phyloP scores from a whole-genome alignment of 805 yeast genomes.

The Lipomyces chichibuensis region DNA sequence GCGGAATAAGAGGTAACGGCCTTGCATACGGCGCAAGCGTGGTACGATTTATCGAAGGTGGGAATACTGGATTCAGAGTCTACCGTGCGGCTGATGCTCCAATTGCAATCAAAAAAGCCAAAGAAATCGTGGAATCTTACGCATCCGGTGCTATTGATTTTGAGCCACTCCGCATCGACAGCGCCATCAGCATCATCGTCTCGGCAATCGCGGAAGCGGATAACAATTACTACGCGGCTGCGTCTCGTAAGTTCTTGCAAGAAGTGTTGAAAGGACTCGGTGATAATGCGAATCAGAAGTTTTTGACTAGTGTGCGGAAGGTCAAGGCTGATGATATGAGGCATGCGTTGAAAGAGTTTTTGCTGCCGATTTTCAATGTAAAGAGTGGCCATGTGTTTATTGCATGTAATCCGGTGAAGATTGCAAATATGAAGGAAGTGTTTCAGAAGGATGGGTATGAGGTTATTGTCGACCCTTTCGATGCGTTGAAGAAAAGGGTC shows the following conservation, averaged over 20 bases:
- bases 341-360: constrained; percentile 57
- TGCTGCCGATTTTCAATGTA: constrained; percentile 65
- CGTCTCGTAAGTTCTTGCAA: constrained; percentile 66
- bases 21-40: constrained; percentile 86
- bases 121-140: constrained; percentile 55
- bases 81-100: constrained; percentile 84
- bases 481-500: constrained; percentile 37
- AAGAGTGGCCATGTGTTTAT: constrained; percentile 62
- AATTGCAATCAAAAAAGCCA: constrained; percentile 54
- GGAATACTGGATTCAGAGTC: constrained; percentile 65
- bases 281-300: constrained; percentile 58
- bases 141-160: constrained; percentile 58
- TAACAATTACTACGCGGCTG: constrained; percentile 66
- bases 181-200: constrained; percentile 76
- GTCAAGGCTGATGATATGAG: constrained; percentile 55
- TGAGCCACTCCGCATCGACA: constrained; percentile 64
- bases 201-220: constrained; percentile 70
- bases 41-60: constrained; percentile 62
- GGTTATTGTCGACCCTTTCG: constrained; percentile 60
- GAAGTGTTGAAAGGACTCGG: constrained; percentile 71
- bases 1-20: constrained; percentile 93
- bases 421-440: constrained; percentile 51
- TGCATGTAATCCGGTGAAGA: constrained; percentile 72
- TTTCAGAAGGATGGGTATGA: constrained; percentile 62
- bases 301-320: constrained; percentile 57